Conservation (phyloP, 164 flowering plant genomes). For the Vitis rupestris region DNA sequence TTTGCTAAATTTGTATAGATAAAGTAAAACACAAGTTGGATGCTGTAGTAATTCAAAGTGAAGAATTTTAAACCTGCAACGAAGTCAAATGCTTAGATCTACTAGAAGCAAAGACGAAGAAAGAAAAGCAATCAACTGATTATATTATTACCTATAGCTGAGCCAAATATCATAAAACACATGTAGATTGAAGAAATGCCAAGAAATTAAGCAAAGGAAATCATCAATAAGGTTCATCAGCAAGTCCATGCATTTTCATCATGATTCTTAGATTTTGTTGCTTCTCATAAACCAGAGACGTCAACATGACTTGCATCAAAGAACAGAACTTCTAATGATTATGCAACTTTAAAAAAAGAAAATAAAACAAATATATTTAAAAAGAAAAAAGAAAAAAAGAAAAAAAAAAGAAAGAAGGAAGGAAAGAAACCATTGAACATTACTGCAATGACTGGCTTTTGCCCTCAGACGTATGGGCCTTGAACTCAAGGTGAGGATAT, state of each 20-base stretch:
- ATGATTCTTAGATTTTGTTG: constrained; percentile 36
- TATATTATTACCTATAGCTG: constrained; percentile 23
- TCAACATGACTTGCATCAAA: constrained; percentile 25
- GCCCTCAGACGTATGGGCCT: too few species aligned
- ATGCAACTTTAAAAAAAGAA: too few species aligned
- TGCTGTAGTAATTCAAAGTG: constrained; percentile 67
- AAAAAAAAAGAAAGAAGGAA: not conserved
- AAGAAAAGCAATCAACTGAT: not conserved
- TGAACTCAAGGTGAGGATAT: too few species aligned
- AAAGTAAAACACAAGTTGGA: constrained; percentile 78
- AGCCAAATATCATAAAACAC: constrained; percentile 32
- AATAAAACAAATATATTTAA: too few species aligned
- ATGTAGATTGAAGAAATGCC: constrained; percentile 27
- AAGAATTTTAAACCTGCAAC: constrained; percentile 83
- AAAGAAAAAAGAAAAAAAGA: not conserved
- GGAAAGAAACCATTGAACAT: too few species aligned
- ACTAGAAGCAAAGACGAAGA: not conserved
- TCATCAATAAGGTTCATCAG: constrained; percentile 39
- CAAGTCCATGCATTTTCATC: constrained; percentile 54
- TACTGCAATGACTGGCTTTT: too few species aligned
- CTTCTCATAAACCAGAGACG: constrained; percentile 39
- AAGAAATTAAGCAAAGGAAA: constrained; percentile 31
- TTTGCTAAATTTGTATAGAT: constrained; percentile 56
- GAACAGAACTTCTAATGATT: too few species aligned
- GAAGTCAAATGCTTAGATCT: constrained; percentile 8